A percentile compares a stretch with the other conserved stretches of the same genome.
Evolutionary conservation across 805 yeast species (phyloP).

Genomic region (Nakazawaea peltata): DNA sequence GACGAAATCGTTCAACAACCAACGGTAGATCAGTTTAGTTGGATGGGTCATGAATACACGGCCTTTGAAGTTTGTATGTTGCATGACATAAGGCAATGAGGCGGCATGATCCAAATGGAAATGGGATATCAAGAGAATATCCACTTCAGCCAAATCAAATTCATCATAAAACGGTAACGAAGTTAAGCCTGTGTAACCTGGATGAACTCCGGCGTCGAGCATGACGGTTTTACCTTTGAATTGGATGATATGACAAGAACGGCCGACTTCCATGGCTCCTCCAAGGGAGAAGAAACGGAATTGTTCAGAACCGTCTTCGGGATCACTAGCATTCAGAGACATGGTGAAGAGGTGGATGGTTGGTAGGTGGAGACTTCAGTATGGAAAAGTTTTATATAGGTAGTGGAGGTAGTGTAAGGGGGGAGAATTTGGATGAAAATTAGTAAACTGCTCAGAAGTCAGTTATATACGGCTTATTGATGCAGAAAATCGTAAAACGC

Average conservation of each 20-base stretch:
- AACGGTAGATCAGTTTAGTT: conserved; percentile 93
- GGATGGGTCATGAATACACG: conserved; percentile 99
- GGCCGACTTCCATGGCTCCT: conserved; percentile 97
- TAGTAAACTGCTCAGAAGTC: no score
- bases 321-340: neutral
- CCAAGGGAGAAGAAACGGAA: conserved; percentile 74
- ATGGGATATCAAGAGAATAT: conserved; percentile 81
- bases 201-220: conserved; percentile 98
- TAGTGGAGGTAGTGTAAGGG: no score
- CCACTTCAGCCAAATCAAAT: conserved; percentile 82
- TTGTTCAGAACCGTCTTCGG: conserved; percentile 7
- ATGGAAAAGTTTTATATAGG: no score
- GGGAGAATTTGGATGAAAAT: no score
- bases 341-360: no score
- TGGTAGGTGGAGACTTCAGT: no score
- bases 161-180: conserved; percentile 95
- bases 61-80: conserved; percentile 89
- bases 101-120: conserved; percentile 99
- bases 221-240: conserved; percentile 92
- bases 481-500: no score
- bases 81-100: conserved; percentile 95
- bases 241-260: conserved; percentile 89
- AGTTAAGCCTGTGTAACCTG: conserved; percentile 84
- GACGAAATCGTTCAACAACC: conserved; percentile 92
- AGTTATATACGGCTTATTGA: no score